A percentile compares a stretch with the other conserved stretches of the same genome.
phyloP scores from a whole-genome alignment of 2,329 filamentous ascomycete genomes.

The Akanthomyces dipterigenus region DNA sequence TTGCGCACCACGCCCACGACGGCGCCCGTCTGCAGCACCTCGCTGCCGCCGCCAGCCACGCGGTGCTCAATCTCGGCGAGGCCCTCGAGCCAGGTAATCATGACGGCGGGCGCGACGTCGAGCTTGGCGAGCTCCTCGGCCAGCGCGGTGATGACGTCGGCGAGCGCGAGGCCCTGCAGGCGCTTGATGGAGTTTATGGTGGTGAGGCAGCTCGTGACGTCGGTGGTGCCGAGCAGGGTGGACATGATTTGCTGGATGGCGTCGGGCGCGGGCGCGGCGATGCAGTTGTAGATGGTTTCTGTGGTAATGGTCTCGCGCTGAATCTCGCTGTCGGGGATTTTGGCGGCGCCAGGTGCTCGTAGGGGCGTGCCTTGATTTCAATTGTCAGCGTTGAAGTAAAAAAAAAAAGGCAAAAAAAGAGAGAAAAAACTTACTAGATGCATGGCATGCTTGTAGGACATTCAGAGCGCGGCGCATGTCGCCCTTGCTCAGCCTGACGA shows the following conservation, averaged over 20 bases:
- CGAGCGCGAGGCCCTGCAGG: constrained; percentile 78
- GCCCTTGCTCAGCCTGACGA: constrained; percentile 84
- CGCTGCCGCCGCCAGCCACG: constrained; percentile 78
- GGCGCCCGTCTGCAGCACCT: constrained; percentile 85
- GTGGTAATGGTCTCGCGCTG: constrained; percentile 75
- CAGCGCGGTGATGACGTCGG: constrained; percentile 85
- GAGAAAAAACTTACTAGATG: constrained; percentile 59
- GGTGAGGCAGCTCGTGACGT: constrained; percentile 82
- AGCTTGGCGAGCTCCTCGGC: constrained; percentile 75
- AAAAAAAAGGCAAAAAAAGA: background rate
- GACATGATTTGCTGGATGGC: constrained; percentile 80
- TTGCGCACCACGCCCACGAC: constrained; percentile 82
- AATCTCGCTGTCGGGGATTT: constrained; percentile 56
- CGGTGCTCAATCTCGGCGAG: constrained; percentile 90
- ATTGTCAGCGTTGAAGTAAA: background rate
- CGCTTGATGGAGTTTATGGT: constrained; percentile 86
- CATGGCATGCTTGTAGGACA: constrained; percentile 92
- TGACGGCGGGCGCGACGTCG: constrained; percentile 78
- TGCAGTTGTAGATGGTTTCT: constrained; percentile 94
- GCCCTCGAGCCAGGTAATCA: constrained; percentile 86
- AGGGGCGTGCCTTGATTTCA: constrained; percentile 58
- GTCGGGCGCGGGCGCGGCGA: constrained; percentile 85
- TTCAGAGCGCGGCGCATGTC: constrained; percentile 95
- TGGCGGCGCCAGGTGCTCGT: constrained; percentile 51
- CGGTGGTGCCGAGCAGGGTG: constrained; percentile 74